Evolutionary conservation across 495 filamentous ascomycete genomes (phyloP), one percentile per base, ranked within the genome.

Genomic region (Hypoxylon perforatum): DNA sequence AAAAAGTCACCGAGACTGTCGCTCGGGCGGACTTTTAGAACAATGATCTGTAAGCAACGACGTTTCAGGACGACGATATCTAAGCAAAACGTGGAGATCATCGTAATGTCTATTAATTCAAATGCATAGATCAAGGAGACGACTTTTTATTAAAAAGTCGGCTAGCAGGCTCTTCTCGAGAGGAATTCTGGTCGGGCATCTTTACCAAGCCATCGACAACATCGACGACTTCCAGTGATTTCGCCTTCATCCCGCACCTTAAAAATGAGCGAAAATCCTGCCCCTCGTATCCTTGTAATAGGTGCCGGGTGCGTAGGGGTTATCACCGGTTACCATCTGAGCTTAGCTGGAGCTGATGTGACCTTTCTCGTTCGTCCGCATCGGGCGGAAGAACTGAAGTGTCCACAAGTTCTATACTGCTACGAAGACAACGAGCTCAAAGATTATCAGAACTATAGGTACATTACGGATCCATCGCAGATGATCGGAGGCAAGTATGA

Each of bases 311-410:
- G 57, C 0, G 56, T 67, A 57, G 63, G 63, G 10, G 15, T 67
- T 28, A 3, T 67, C 57, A 46, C 57, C 18, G 63, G 63, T 3
- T 67, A 61, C 18, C 36, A 56, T 30, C 55, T 67, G 8, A 30
- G 38, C 46, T 35, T 51, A 19, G 63, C 63, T 11, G 57, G 51
- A 41, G 57, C 38, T 36, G 57, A 67, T 10, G 63, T 67, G 19
- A 67, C 63, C 9, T 67, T 67, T 44, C 63, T 67, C 57, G n/a
- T 67, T 25, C 63, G 63, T 19, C 63, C 57, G 7, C 63, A 57
- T 19, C 63, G 57, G 23, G 51, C 36, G 23, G 51, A 61, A 15
- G 15, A 35, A 11, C 45, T 67, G 15, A 51, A 36, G 19, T 45
- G 41, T 19, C 63, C 63, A 25, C 63, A 67, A 19, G 61, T 67